Conservation (phyloP, 441 rosid species). For the Hura crepitans region DNA sequence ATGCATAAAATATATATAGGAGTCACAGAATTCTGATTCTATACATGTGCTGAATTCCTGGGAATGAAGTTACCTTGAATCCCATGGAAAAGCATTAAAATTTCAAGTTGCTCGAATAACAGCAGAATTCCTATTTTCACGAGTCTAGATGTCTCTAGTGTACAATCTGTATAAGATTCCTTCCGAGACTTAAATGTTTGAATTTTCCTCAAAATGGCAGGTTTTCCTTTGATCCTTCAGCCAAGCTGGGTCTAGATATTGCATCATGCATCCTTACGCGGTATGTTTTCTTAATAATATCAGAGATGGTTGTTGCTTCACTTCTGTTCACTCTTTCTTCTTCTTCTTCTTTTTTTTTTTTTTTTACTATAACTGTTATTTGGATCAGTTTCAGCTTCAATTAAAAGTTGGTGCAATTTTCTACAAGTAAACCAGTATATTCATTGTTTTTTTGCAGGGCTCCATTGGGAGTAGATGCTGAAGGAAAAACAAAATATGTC, state of each 20-base stretch:
- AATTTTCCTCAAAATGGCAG: constrained; percentile 38
- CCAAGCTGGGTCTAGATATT: constrained; percentile 76
- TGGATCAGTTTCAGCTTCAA: constrained; percentile 7
- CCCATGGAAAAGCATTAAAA: neutral
- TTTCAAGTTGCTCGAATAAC: neutral
- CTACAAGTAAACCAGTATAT: neutral
- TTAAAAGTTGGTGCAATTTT: neutral
- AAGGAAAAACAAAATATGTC: constrained; percentile 88
- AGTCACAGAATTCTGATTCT: neutral
- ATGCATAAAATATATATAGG: neutral
- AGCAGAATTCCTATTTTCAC: neutral
- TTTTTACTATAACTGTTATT: constrained; percentile 3
- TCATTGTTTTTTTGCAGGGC: constrained; percentile 54
- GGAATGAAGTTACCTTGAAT: neutral
- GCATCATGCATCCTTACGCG: constrained; percentile 92
- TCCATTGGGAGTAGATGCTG: constrained; percentile 70
- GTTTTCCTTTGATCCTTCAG: constrained; percentile 83
- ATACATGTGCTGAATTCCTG: neutral
- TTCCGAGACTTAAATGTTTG: constrained; percentile 1
- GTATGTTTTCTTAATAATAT: constrained; percentile 31
- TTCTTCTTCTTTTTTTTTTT: too few relatives aligned
- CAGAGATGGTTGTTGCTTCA: neutral
- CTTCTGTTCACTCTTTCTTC: too few relatives aligned
- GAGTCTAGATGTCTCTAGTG: neutral
- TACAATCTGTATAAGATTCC: neutral